Percentiles rank a stretch among this genome's conserved stretches.
phyloP scores from a whole-genome alignment of 495 filamentous ascomycete genomes.

The Extremus antarcticus region DNA sequence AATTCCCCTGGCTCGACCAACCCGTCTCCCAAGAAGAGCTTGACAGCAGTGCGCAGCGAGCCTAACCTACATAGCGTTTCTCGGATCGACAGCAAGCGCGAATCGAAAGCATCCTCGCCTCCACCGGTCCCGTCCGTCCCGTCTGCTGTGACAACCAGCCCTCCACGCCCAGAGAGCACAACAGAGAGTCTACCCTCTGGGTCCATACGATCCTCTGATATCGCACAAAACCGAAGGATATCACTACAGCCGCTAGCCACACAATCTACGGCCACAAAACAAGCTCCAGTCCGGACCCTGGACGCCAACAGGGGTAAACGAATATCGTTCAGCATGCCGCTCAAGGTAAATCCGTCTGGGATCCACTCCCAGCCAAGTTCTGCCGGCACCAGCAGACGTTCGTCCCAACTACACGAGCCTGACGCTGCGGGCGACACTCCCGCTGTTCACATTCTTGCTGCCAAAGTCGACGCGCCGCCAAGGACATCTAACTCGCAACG shows the following conservation, averaged over 20 bases:
- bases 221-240: not conserved
- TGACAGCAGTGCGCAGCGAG: slow-evolving; percentile 9
- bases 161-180: not conserved
- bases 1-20: not conserved
- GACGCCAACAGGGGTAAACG: not conserved
- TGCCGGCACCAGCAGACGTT: not conserved
- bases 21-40: not conserved
- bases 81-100: not conserved
- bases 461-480: not conserved
- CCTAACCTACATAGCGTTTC: slow-evolving; percentile 6
- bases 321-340: slow-evolving; percentile 14
- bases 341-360: slow-evolving; percentile 17
- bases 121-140: not conserved
- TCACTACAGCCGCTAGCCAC: not conserved
- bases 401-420: slow-evolving; percentile 5
- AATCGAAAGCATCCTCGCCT: slow-evolving; percentile 7
- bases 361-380: slow-evolving; percentile 1
- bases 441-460: not conserved
- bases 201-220: not conserved
- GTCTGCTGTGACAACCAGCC: not conserved
- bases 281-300: not conserved
- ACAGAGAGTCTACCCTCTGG: not conserved
- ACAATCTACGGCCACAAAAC: not conserved
- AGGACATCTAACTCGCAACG: not conserved
- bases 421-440: slow-evolving; percentile 1